Conservation (phyloP, 208 protist genomes). For the Trypanosoma conorhini region DNA sequence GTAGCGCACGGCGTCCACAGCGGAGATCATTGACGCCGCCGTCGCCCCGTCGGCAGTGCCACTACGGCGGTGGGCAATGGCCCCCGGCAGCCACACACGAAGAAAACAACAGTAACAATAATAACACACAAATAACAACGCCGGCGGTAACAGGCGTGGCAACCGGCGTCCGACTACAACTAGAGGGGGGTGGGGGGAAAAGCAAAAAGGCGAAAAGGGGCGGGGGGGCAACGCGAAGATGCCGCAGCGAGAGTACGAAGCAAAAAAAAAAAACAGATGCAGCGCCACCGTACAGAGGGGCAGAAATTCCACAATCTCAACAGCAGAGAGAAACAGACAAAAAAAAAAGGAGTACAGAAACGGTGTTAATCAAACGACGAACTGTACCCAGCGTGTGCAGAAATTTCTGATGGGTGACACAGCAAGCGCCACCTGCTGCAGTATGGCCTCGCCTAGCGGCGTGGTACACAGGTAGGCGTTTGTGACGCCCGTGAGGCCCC, state of each 20-base stretch:
- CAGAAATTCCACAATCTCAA: background rate
- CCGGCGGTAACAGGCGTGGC: background rate
- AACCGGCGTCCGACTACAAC: background rate
- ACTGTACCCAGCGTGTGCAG: slow-evolving; percentile 57
- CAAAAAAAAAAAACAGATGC: slow-evolving; percentile 1
- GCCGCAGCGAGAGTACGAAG: background rate
- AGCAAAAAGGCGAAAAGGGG: background rate
- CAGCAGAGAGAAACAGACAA: background rate
- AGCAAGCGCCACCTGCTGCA: slow-evolving; percentile 25
- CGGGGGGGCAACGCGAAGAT: background rate
- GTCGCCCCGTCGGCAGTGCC: background rate
- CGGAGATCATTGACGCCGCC: slow-evolving; percentile 39
- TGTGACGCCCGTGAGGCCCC: slow-evolving; percentile 34
- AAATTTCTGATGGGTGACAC: slow-evolving; percentile 57
- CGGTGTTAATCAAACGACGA: slow-evolving; percentile 5
- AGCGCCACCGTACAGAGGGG: background rate
- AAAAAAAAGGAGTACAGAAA: background rate
- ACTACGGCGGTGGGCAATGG: background rate
- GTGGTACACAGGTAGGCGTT: slow-evolving; percentile 46
- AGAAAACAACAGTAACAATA: background rate
- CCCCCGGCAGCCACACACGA: background rate
- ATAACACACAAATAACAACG: background rate
- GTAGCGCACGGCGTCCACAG: slow-evolving; percentile 39
- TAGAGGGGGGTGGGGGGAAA: background rate
- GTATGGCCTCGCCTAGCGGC: slow-evolving; percentile 22